Conservation (phyloP, 2,329 filamentous ascomycete genomes). For the Alternaria ventricosa region DNA sequence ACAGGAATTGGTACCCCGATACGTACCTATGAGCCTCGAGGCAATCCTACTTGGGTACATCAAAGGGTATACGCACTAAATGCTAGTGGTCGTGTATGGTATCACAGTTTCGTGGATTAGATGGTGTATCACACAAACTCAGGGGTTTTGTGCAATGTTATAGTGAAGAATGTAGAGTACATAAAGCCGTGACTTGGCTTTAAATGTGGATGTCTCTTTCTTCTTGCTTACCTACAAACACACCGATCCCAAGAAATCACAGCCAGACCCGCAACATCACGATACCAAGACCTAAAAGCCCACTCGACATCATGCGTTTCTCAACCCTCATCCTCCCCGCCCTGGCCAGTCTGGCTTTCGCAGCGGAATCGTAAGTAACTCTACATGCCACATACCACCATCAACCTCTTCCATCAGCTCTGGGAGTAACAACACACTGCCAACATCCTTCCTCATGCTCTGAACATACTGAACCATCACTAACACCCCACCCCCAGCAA, state of each 20-base stretch:
- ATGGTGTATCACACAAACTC: background rate
- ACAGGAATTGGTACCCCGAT: background rate
- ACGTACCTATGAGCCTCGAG: background rate
- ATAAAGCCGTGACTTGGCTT: background rate
- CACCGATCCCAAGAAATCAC: background rate
- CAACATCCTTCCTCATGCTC: background rate
- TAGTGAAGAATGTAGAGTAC: background rate
- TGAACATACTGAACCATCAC: too few species aligned
- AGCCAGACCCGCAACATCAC: too few species aligned
- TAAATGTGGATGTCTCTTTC: accelerated
- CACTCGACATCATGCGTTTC: slow-evolving; percentile 14
- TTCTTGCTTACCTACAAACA: background rate
- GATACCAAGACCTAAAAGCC: too few species aligned
- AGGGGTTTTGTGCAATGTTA: background rate
- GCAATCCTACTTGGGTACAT: background rate
- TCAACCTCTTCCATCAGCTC: too few species aligned
- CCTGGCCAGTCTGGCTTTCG: background rate
- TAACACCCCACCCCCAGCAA: background rate
- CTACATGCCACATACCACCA: too few species aligned
- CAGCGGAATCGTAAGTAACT: background rate
- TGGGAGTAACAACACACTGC: too few species aligned
- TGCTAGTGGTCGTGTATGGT: background rate
- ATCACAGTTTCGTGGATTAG: accelerated
- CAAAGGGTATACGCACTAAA: background rate
- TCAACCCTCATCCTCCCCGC: slow-evolving; percentile 2